Percentiles rank a stretch among this genome's conserved stretches.
Conservation (phyloP, 805 yeast genomes). For the Kluyveromyces lactis region DNA sequence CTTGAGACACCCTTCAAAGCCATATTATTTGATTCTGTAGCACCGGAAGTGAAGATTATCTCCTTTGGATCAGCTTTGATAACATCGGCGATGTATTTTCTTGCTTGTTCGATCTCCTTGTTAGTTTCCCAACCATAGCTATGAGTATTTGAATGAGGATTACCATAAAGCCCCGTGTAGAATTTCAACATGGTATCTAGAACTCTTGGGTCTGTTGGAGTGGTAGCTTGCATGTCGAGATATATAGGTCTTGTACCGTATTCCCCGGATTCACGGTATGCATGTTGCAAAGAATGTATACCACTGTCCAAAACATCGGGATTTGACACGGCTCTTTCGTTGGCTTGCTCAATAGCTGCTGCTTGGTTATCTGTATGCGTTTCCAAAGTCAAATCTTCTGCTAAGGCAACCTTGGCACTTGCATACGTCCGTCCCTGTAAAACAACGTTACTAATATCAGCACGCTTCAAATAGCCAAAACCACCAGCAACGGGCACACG, state of each 20-base stretch:
- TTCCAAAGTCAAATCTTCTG: constrained; percentile 22
- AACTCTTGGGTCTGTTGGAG: constrained; percentile 96
- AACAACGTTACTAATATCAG: too few relatives aligned
- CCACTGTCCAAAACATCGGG: constrained; percentile 20
- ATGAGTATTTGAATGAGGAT: constrained; percentile 96
- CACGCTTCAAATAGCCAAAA: too few relatives aligned
- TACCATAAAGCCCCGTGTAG: constrained; percentile 90
- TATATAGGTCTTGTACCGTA: constrained; percentile 85
- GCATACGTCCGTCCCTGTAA: constrained; percentile 10
- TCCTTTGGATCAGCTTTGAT: constrained; percentile 95
- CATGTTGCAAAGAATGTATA: constrained; percentile 29
- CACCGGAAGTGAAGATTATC: constrained; percentile 94
- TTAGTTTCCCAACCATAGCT: constrained; percentile 99
- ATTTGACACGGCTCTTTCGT: constrained; percentile 14
- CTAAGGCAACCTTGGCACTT: constrained; percentile 20
- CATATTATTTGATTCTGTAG: constrained; percentile 95
- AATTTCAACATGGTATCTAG: constrained; percentile 78
- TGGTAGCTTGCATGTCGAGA: constrained; percentile 96
- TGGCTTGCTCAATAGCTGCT: constrained; percentile 25
- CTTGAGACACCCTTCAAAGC: constrained; percentile 93
- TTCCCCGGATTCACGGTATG: constrained; percentile 32
- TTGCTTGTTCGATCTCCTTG: constrained; percentile 78
- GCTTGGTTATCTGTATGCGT: constrained; percentile 28
- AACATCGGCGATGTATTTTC: constrained; percentile 71
- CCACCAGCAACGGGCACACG: too few relatives aligned